Evolutionary conservation across 805 yeast genomes (phyloP).

Genomic region (Cephaloascus albidus): DNA sequence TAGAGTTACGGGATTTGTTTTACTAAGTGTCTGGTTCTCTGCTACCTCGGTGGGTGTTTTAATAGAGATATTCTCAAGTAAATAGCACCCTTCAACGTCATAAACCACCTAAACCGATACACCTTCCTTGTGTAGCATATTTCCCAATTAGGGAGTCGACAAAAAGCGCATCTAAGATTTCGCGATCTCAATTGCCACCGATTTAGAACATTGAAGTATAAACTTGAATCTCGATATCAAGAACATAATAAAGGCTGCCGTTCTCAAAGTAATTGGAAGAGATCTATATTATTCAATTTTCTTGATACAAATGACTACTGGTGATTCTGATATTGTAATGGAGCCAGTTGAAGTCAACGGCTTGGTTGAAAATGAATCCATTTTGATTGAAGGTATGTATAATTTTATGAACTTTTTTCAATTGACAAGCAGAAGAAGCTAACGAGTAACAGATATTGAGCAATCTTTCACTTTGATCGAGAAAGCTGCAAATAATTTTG

Average conservation of each 20-base stretch:
- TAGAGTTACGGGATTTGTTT: conserved; percentile 25
- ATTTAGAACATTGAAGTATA: too few species aligned
- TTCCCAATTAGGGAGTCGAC: too few species aligned
- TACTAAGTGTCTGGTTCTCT: conserved; percentile 30
- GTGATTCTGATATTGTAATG: not conserved
- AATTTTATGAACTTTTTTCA: not conserved
- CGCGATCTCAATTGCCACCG: not conserved
- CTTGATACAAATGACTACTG: not conserved
- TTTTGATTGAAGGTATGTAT: not conserved
- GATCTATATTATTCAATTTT: too few species aligned
- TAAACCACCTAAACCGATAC: too few species aligned
- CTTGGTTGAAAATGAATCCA: not conserved
- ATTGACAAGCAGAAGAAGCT: not conserved
- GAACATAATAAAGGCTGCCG: too few species aligned
- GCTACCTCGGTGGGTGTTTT: conserved; percentile 13
- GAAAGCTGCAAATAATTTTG: conserved; percentile 64
- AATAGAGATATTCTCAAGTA: too few species aligned
- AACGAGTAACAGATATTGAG: conserved; percentile 28
- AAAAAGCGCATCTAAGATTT: too few species aligned
- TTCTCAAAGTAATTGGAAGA: too few species aligned
- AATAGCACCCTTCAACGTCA: too few species aligned
- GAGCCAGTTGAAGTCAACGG: not conserved
- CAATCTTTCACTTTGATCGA: conserved; percentile 35
- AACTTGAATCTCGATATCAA: too few species aligned
- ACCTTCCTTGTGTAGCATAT: too few species aligned